A percentile compares a stretch with the other conserved stretches of the same genome.
Conservation (phyloP, 345 rosid species). For the Citrus cavaleriei region DNA sequence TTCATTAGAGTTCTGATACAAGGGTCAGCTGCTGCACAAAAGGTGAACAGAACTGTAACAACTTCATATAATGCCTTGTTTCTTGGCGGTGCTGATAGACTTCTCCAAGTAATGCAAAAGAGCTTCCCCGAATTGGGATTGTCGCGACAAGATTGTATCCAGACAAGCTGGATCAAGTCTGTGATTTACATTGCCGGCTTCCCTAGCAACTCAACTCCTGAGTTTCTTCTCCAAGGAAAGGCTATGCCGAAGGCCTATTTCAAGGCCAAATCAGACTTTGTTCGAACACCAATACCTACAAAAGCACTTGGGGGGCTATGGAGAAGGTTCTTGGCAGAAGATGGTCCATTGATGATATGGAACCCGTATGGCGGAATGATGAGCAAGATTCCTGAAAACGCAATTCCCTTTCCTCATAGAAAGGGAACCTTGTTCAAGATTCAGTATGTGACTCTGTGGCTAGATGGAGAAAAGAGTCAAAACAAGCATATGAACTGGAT, state of each 20-base stretch:
- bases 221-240: conserved; percentile 30
- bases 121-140: conserved; percentile 41
- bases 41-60: conserved; percentile 7
- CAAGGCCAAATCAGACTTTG: conserved; percentile 45
- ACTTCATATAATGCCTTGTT: conserved; percentile 21
- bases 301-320: conserved; percentile 24
- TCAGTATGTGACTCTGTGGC: conserved; percentile 20
- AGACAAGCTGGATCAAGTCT: conserved; percentile 36
- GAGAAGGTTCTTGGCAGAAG: conserved; percentile 16
- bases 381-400: conserved; percentile 21
- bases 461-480: not conserved
- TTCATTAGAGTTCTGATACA: conserved; percentile 22
- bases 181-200: conserved; percentile 16
- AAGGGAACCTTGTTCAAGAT: conserved; percentile 24
- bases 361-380: conserved; percentile 31
- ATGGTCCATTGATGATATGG: conserved; percentile 17
- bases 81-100: conserved; percentile 8
- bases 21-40: not conserved
- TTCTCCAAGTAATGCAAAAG: conserved; percentile 19
- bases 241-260: conserved; percentile 15
- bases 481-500: conserved; percentile 11
- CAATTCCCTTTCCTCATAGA: conserved; percentile 29
- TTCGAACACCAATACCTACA: conserved; percentile 28
- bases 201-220: conserved; percentile 19
- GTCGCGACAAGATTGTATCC: conserved; percentile 23